These are phyloP conservation scores for Ophiostoma sp. DNA, from an alignment of 2,329 filamentous ascomycete species.

Conservation along the genomic window DNA sequence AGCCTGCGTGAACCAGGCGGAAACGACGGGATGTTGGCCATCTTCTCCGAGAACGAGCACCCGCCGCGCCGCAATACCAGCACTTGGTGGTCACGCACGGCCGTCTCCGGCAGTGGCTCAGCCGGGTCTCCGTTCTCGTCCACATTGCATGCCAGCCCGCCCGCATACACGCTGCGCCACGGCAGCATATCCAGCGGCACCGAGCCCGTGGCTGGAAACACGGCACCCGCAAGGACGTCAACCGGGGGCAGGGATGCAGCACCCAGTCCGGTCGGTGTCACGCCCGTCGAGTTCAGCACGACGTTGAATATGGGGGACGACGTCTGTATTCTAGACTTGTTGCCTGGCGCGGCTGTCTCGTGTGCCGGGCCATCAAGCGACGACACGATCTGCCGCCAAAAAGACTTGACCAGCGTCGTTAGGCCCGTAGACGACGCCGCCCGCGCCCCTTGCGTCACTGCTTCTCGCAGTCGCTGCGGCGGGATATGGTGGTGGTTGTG, in stretches of 20 bases:
- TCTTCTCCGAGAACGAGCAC: conserved; percentile 78
- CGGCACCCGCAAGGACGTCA: conserved; percentile 36
- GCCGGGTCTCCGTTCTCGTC: conserved; percentile 2
- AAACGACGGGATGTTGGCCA: conserved; percentile 77
- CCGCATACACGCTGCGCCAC: conserved; percentile 68
- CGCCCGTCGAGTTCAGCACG: conserved; percentile 35
- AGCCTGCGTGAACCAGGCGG: conserved; percentile 54
- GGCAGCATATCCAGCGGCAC: conserved; percentile 44
- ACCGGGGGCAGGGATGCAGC: conserved; percentile 47
- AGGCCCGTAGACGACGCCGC: conserved; percentile 27
- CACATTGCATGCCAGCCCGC: conserved; percentile 58
- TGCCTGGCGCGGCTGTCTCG: conserved; percentile 23
- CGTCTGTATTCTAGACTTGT: background rate
- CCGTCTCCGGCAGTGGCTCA: conserved; percentile 47
- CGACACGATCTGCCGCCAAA: conserved; percentile 42
- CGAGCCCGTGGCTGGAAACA: conserved; percentile 34
- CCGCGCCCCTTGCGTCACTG: background rate
- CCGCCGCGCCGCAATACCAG: conserved; percentile 76
- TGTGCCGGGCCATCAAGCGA: conserved; percentile 36
- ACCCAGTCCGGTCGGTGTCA: conserved; percentile 36
- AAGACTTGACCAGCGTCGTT: conserved; percentile 43
- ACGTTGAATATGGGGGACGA: conserved; percentile 30
- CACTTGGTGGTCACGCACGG: conserved; percentile 59
- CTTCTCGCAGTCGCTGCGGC: background rate
- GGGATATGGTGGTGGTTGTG: conserved; percentile 8